Percentiles rank a stretch among this genome's conserved stretches.
These are phyloP conservation scores for Paramecium pentaurelia DNA, from an alignment of 73 alveolate species.

Conservation along the genomic window DNA sequence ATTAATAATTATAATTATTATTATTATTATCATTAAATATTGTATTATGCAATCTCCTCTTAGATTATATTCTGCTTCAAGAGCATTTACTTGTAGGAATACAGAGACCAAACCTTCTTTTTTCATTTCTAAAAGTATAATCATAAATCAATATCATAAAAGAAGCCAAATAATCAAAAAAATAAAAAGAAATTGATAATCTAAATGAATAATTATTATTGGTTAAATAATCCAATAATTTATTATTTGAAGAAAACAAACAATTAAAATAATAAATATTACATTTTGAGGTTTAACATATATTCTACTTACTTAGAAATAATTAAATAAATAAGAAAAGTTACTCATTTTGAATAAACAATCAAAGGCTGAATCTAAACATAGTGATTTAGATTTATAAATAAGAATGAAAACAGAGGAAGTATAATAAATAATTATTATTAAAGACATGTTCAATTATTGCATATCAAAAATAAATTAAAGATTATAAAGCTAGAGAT, in stretches of 20 bases:
- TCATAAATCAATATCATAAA: neutral
- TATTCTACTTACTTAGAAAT: neutral
- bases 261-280: neutral
- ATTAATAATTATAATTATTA: neutral
- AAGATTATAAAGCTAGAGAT: neutral
- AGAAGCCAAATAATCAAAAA: neutral
- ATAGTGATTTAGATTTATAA: neutral
- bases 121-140: neutral
- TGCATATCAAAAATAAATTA: conserved; percentile 10
- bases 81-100: neutral
- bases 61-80: conserved; percentile 10
- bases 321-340: conserved; percentile 6
- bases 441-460: neutral
- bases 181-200: neutral
- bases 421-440: neutral
- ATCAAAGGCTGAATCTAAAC: neutral
- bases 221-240: neutral
- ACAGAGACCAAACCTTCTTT: conserved; percentile 17
- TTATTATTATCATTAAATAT: neutral
- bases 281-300: neutral
- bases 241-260: neutral
- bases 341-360: neutral
- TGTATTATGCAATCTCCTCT: neutral
- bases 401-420: neutral
- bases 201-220: neutral